Conservation (phyloP, 2,329 filamentous ascomycete genomes). For the Davidsoniella neocaledoniae region DNA sequence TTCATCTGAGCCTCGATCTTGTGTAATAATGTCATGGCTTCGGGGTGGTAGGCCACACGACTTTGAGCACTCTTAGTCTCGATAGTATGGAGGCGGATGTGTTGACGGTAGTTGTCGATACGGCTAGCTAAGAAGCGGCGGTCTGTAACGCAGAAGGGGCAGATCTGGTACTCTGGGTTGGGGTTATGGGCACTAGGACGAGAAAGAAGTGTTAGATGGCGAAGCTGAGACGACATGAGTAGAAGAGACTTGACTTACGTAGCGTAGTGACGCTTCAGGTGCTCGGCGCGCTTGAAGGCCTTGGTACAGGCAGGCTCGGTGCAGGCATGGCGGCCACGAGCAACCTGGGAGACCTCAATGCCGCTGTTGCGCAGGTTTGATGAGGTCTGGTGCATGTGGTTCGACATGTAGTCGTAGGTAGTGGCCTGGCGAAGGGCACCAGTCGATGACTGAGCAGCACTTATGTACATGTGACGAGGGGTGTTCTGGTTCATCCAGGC, state of each 20-base stretch:
- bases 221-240: not conserved
- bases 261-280: conserved; percentile 36
- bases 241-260: conserved; percentile 24
- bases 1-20: conserved; percentile 13
- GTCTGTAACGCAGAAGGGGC: conserved; percentile 12
- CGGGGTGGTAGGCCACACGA: conserved; percentile 19
- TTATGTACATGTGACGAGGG: conserved; percentile 7
- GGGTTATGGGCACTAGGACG: conserved; percentile 10
- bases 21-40: conserved; percentile 16
- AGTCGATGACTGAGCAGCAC: conserved; percentile 1
- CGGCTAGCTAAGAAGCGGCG: conserved; percentile 15
- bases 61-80: conserved; percentile 16
- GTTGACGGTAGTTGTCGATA: conserved; percentile 23
- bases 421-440: conserved; percentile 2
- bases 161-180: conserved; percentile 9
- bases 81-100: conserved; percentile 23
- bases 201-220: not conserved
- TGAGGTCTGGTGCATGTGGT: conserved; percentile 6
- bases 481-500: not conserved
- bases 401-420: not conserved
- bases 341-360: conserved; percentile 13
- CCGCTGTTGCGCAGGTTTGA: conserved; percentile 6
- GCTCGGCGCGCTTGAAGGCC: conserved; percentile 35
- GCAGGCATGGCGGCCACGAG: conserved; percentile 28
- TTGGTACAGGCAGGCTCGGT: conserved; percentile 29